Evolutionary conservation across 2,329 filamentous ascomycete species (phyloP).

Genomic region (Metarhizium guizhouense): DNA sequence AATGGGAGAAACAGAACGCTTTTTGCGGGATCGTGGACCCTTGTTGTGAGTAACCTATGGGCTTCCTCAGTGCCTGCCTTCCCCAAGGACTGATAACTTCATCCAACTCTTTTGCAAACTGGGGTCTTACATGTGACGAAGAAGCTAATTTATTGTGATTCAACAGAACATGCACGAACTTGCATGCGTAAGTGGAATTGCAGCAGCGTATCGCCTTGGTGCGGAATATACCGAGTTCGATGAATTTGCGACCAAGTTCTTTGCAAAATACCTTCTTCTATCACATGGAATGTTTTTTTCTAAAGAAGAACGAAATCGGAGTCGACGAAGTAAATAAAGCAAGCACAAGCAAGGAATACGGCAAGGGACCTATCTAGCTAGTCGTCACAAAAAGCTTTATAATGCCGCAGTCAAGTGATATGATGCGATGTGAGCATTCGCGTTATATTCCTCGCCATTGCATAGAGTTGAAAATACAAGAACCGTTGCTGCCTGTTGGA

Average conservation of each 20-base stretch:
- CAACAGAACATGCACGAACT: constrained; percentile 57
- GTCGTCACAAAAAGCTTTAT: background rate
- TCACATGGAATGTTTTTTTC: constrained; percentile 34
- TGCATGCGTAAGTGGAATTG: constrained; percentile 61
- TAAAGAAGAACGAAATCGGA: constrained; percentile 20
- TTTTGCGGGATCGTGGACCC: constrained; percentile 60
- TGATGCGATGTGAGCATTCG: background rate
- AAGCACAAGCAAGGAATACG: background rate
- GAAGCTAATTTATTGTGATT: background rate
- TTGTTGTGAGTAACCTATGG: constrained; percentile 42
- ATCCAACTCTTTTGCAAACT: background rate
- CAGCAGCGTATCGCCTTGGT: constrained; percentile 60
- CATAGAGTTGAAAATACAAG: background rate
- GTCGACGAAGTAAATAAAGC: constrained; percentile 2
- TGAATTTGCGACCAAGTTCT: constrained; percentile 38
- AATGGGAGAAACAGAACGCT: constrained; percentile 55
- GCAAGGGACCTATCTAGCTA: background rate
- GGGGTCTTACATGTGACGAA: background rate
- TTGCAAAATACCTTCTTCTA: constrained; percentile 35
- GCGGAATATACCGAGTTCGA: constrained; percentile 55
- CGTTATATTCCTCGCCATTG: background rate
- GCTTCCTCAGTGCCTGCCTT: background rate
- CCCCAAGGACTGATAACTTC: constrained; percentile 7
- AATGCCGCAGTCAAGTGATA: background rate
- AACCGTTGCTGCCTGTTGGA: background rate